Percentiles rank a stretch among this genome's conserved stretches.
These are phyloP conservation scores for Hypoxylon sp. DNA, from an alignment of 2,329 filamentous ascomycete species.

Conservation along the genomic window DNA sequence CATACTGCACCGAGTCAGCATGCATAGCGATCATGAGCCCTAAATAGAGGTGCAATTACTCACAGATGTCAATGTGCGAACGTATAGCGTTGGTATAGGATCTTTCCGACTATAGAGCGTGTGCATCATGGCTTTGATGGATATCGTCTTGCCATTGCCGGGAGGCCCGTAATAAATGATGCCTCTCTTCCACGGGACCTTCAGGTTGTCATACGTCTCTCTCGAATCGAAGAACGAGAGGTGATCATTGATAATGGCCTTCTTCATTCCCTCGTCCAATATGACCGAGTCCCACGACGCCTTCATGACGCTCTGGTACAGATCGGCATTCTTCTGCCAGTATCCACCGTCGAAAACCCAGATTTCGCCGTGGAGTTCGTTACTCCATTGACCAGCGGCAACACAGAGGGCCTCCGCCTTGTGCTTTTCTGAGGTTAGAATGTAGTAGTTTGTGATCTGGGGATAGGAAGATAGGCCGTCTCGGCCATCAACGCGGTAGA, in stretches of 20 bases:
- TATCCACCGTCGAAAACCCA: conserved; percentile 73
- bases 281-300: conserved; percentile 75
- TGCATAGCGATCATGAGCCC: not conserved
- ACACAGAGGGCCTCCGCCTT: conserved; percentile 65
- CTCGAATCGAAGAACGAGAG: conserved; percentile 72
- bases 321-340: conserved; percentile 72
- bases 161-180: conserved; percentile 76
- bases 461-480: conserved; percentile 55
- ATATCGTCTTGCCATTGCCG: conserved; percentile 77
- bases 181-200: conserved; percentile 78
- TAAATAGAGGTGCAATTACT: too few species aligned
- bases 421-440: conserved; percentile 53
- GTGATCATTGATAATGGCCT: conserved; percentile 72
- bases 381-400: conserved; percentile 66
- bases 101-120: conserved; percentile 66
- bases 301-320: conserved; percentile 68
- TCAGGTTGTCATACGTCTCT: conserved; percentile 69
- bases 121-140: conserved; percentile 78
- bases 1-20: conserved; percentile 55
- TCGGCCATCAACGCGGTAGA: conserved; percentile 59
- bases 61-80: conserved; percentile 62
- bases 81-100: conserved; percentile 71
- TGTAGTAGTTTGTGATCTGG: conserved; percentile 53
- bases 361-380: conserved; percentile 71
- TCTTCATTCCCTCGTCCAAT: conserved; percentile 73